phyloP scores from a whole-genome alignment of 345 rosid species.

The Barbarea vulgaris region DNA sequence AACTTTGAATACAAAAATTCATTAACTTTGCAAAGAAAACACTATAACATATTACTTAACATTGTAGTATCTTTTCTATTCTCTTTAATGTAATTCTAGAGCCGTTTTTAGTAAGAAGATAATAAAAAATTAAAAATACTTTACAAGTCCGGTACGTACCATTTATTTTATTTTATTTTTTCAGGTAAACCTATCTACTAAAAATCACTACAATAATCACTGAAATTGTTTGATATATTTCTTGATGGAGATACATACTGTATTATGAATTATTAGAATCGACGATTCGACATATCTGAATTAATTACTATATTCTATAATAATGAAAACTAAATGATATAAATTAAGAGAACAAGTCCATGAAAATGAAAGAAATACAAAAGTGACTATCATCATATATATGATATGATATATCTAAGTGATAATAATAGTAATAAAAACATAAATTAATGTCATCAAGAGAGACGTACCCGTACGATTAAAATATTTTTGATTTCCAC shows the following conservation, averaged over 20 bases:
- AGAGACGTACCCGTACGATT: slow-evolving; percentile 29
- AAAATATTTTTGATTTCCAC: slow-evolving; percentile 17
- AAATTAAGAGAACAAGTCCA: slow-evolving; percentile 18
- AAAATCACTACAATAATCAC: not conserved
- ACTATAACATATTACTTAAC: not conserved
- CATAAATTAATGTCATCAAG: slow-evolving; percentile 26
- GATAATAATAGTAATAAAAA: slow-evolving; percentile 12
- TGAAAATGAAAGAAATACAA: slow-evolving; percentile 27
- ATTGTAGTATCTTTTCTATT: not conserved
- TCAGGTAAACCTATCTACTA: not conserved
- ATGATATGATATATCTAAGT: slow-evolving; percentile 18
- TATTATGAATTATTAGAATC: not conserved
- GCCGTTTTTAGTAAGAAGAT: not conserved
- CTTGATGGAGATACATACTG: not conserved
- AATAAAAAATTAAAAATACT: not conserved
- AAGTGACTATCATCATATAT: slow-evolving; percentile 30
- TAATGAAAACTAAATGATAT: slow-evolving; percentile 8
- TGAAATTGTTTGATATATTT: not conserved
- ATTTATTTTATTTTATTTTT: too few species aligned
- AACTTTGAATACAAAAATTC: not conserved
- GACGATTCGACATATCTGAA: not conserved
- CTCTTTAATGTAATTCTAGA: not conserved
- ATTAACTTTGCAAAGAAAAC: not conserved
- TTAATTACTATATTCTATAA: not conserved
- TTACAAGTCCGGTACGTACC: not conserved